Evolutionary conservation across 192 early-diverging fungal species (phyloP).

Genomic region (Linnemannia elongata): DNA sequence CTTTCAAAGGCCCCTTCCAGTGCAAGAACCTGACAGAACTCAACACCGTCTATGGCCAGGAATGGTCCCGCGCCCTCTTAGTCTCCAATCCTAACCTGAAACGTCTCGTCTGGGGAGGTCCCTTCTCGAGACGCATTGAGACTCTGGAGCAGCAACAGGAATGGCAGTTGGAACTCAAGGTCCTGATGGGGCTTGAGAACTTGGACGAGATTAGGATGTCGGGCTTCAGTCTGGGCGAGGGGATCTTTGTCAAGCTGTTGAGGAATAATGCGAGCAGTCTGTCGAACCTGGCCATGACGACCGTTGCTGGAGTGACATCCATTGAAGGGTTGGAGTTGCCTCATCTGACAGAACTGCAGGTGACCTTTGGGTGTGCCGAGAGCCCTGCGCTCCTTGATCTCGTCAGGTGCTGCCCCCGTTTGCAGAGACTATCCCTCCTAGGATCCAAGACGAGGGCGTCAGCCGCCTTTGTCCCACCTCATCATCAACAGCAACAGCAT

Average conservation of each 20-base stretch:
- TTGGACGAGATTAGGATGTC: slow-evolving; percentile 39
- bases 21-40: slow-evolving; percentile 36
- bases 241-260: slow-evolving; percentile 46
- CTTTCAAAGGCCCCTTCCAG: slow-evolving; percentile 46
- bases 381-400: slow-evolving; percentile 37
- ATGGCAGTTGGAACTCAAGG: slow-evolving; percentile 39
- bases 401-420: slow-evolving; percentile 31
- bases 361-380: slow-evolving; percentile 30
- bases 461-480: neutral
- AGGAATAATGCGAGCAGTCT: slow-evolving; percentile 33
- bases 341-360: slow-evolving; percentile 31
- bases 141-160: slow-evolving; percentile 44
- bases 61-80: slow-evolving; percentile 37
- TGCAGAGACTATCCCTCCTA: slow-evolving; percentile 27
- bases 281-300: slow-evolving; percentile 27
- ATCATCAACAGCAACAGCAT: slow-evolving; percentile 17
- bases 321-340: slow-evolving; percentile 38
- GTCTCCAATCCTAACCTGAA: slow-evolving; percentile 34
- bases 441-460: slow-evolving; percentile 24
- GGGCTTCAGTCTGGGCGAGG: slow-evolving; percentile 43
- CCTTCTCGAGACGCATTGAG: slow-evolving; percentile 27
- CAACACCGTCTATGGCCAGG: slow-evolving; percentile 42
- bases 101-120: slow-evolving; percentile 40
- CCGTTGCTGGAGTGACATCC: slow-evolving; percentile 41
- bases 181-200: slow-evolving; percentile 31